Evolutionary conservation across 306 rosid species (phyloP).

Genomic region (Vigna unguiculata): DNA sequence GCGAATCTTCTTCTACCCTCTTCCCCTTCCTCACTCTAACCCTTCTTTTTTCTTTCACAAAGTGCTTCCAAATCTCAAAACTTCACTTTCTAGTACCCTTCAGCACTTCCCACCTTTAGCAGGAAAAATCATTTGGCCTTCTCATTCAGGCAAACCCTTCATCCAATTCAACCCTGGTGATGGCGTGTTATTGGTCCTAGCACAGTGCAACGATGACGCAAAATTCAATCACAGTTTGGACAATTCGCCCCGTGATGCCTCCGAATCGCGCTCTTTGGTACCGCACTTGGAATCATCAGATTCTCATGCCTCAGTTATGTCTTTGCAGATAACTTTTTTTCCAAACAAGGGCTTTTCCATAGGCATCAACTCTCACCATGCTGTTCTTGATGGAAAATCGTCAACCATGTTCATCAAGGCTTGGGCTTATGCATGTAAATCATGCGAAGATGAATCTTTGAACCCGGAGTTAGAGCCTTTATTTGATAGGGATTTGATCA

Average conservation of each 20-base stretch:
- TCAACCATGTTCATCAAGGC: constrained; percentile 58
- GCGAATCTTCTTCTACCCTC: constrained; percentile 57
- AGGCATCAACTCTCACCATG: constrained; percentile 59
- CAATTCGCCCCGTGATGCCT: constrained; percentile 37
- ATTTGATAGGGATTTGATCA: constrained; percentile 46
- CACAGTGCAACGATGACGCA: constrained; percentile 37
- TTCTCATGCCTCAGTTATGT: constrained; percentile 43
- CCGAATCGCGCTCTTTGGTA: constrained; percentile 44
- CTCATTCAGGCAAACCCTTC: constrained; percentile 49
- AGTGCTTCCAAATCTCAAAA: constrained; percentile 55
- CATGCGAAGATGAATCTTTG: not conserved
- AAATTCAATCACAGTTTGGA: constrained; percentile 45
- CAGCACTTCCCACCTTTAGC: constrained; percentile 59
- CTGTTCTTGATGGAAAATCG: constrained; percentile 59
- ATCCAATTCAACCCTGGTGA: constrained; percentile 51
- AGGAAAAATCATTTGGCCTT: constrained; percentile 58
- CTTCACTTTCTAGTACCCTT: constrained; percentile 66
- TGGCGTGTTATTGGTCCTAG: constrained; percentile 52
- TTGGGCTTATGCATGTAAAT: constrained; percentile 55
- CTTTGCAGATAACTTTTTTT: constrained; percentile 62
- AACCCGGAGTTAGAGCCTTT: constrained; percentile 50
- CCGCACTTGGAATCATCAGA: constrained; percentile 50
- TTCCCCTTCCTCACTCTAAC: constrained; percentile 27
- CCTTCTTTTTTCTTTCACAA: constrained; percentile 30
- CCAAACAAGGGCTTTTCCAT: constrained; percentile 55